phyloP scores from a whole-genome alignment of 495 filamentous ascomycete genomes.

The Endocarpon pusillum region DNA sequence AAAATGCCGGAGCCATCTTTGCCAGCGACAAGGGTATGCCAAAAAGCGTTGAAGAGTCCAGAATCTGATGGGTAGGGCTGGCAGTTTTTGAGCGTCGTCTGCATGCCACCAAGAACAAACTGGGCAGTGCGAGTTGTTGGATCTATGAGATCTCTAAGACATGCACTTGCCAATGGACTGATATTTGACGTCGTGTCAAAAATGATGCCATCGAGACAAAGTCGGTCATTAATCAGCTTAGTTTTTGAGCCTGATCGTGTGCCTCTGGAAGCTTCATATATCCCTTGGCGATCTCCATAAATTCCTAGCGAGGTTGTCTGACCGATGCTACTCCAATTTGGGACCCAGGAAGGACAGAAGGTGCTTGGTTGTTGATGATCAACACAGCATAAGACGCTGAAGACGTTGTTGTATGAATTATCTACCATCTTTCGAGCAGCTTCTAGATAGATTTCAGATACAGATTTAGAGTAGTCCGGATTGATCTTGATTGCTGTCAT shows the following conservation, averaged over 20 bases:
- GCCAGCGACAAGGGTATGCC: constrained; percentile 5
- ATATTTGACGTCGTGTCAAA: background rate
- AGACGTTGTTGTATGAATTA: background rate
- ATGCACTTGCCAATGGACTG: background rate
- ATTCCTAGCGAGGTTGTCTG: too few species aligned
- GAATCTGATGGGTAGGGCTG: background rate
- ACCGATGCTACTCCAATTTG: too few species aligned
- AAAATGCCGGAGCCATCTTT: constrained; percentile 1
- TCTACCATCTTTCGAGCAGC: constrained; percentile 2
- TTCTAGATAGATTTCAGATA: constrained; percentile 2
- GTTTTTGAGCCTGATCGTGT: too few species aligned
- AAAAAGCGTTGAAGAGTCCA: constrained; percentile 3
- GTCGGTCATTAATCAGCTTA: too few species aligned
- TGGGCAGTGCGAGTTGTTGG: background rate
- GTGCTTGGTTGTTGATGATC: too few species aligned
- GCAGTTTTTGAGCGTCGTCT: background rate
- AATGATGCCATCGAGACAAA: too few species aligned
- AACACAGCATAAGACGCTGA: too few species aligned
- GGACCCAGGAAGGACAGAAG: too few species aligned
- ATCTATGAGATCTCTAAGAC: constrained; percentile 1
- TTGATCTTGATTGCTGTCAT: constrained; percentile 1
- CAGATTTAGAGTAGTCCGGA: constrained; percentile 2
- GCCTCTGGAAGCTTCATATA: too few species aligned
- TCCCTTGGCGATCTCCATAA: too few species aligned
- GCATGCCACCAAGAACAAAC: constrained; percentile 2